Conservation (phyloP, 805 yeast species). For the Wickerhamomyces tratensis region DNA sequence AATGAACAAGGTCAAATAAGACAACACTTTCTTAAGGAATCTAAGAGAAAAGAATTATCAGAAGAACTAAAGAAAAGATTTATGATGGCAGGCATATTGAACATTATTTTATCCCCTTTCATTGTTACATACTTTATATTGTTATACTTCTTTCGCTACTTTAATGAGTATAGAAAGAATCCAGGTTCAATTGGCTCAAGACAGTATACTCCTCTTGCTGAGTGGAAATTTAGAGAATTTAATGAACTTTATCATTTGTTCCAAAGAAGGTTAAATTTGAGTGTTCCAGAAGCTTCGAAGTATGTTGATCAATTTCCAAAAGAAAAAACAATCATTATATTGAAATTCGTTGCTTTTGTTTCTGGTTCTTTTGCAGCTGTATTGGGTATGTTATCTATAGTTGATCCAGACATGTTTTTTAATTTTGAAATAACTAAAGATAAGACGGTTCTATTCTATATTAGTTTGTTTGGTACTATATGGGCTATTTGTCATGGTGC, state of each 20-base stretch:
- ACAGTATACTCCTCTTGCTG: conserved; percentile 89
- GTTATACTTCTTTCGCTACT: conserved; percentile 80
- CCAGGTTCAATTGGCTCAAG: conserved; percentile 78
- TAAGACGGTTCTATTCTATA: conserved; percentile 75
- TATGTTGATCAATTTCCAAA: conserved; percentile 91
- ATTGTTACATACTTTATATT: conserved; percentile 75
- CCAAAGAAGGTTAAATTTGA: conserved; percentile 64
- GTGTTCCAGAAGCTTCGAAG: conserved; percentile 69
- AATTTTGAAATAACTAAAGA: conserved; percentile 83
- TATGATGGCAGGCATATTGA: conserved; percentile 79
- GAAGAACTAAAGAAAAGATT: conserved; percentile 71
- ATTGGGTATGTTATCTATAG: conserved; percentile 61
- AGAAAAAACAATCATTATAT: conserved; percentile 46
- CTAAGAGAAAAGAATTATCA: conserved; percentile 55
- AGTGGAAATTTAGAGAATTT: conserved; percentile 90
- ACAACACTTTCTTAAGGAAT: conserved; percentile 57
- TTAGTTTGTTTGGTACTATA: conserved; percentile 78
- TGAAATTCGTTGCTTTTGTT: conserved; percentile 60
- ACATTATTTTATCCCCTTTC: conserved; percentile 76
- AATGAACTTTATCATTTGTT: conserved; percentile 90
- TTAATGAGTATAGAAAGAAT: conserved; percentile 83
- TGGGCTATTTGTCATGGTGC: conserved; percentile 78
- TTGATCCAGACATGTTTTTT: conserved; percentile 87
- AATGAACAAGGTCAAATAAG: conserved; percentile 77
- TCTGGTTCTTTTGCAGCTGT: conserved; percentile 88